Base-by-base conservation (phyloP, 768 basidiomycete genomes). In the Roridomyces roridus region DNA sequence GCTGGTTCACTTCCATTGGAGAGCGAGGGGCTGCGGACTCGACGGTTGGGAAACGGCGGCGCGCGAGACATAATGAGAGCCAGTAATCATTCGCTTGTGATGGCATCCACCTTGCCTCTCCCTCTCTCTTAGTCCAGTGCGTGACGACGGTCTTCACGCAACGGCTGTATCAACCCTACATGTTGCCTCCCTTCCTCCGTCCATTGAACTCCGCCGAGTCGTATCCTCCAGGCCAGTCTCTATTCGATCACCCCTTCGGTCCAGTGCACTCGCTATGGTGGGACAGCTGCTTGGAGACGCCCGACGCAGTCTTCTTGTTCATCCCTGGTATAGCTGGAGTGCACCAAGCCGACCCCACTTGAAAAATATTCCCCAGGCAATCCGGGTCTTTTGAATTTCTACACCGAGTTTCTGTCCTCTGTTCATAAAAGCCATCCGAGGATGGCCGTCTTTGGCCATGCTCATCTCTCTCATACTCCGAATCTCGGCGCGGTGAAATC, bases 11-110 rank as follows among this genome's bases (percentile, higher is more conserved):
- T 73, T 57, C 75, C 73, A 62, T 75, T 75, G 6, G 75, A 71
- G 39, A 74, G 63, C 41, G 83, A 77, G 46, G 84, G 77, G 34
- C 81, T 72, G 50, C 78, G 78, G 53, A 65, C 61, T 52, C 80
- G 83, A 67, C 85, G 79, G 50, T 76, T 74, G 64, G 85, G 82
- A 60, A 84, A 85, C 17, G 82, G 81, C 37, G 84, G 80, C 46
- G 77, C 77, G 63, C 83, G 80, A 67, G 86, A 87, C 86, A 88
- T 88, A n/a, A n/a, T n/a, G n/a, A n/a, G n/a, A n/a, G n/a, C n/a
- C n/a, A n/a, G 52, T 46, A 43, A 17, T 20, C 25, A 31, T 20
- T 40, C 44, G n/a, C n/a, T 21, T 23, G 21, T 31, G 37, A 50
- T n/a, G n/a, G n/a, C n/a, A n/a, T n/a, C n/a, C n/a, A n/a, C n/a